Conservation (phyloP, 768 basidiomycete genomes). For the Boletellus sp. region DNA sequence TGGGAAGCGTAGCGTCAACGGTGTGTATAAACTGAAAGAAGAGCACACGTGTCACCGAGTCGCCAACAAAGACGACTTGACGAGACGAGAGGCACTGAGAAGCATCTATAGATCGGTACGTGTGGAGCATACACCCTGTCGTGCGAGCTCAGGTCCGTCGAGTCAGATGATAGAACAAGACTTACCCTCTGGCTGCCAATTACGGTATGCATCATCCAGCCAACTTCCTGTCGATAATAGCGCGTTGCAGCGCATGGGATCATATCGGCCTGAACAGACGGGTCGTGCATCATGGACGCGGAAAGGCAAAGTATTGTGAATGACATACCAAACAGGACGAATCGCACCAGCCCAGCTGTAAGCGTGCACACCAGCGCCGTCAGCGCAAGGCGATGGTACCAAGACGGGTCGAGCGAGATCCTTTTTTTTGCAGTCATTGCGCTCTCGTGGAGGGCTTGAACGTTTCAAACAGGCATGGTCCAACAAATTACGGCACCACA, state of each 20-base stretch:
- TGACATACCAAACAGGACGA: slow-evolving; percentile 42
- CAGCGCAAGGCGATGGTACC: slow-evolving; percentile 49
- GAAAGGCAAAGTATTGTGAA: not conserved
- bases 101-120: slow-evolving; percentile 55
- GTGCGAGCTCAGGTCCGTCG: slow-evolving; percentile 7
- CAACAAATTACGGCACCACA: not conserved
- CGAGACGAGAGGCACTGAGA: slow-evolving; percentile 53
- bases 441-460: not conserved
- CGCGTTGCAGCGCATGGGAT: slow-evolving; percentile 70
- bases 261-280: slow-evolving; percentile 53
- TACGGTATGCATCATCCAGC: slow-evolving; percentile 61
- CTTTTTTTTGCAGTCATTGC: slow-evolving; percentile 28
- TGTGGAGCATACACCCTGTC: slow-evolving; percentile 76
- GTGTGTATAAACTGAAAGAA: slow-evolving; percentile 71
- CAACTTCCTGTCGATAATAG: slow-evolving; percentile 72
- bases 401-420: slow-evolving; percentile 40
- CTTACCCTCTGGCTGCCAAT: slow-evolving; percentile 85
- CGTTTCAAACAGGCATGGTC: not conserved
- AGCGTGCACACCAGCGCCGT: slow-evolving; percentile 38
- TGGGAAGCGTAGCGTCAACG: slow-evolving; percentile 56
- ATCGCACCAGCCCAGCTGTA: slow-evolving; percentile 42
- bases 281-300: slow-evolving; percentile 1
- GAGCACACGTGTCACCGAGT: slow-evolving; percentile 75
- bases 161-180: slow-evolving; percentile 23
- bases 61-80: slow-evolving; percentile 75